Evolutionary conservation across 768 basidiomycete genomes (phyloP), one percentile per base, ranked within the genome.

Genomic region (Megacollybia marginata): DNA sequence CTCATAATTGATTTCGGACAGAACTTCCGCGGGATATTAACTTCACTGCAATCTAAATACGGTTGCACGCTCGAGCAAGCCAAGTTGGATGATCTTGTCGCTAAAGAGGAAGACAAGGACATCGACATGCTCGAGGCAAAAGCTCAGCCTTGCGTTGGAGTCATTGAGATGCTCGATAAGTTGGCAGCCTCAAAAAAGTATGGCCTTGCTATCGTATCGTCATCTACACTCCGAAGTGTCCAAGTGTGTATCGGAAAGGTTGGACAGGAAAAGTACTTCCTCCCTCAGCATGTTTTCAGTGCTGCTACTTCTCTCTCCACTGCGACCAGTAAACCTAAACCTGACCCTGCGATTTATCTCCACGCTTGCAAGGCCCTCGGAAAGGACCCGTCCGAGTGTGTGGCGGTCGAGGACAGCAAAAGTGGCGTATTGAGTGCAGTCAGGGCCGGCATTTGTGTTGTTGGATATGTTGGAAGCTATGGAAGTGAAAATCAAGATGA

Each of bases 91-190:
- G 47, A 33, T 32, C 58, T 57, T 43, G 59, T 61, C 19, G 47
- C 51, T n/a, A 56, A 54, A 45, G 59, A 61, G 36, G 56, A 59
- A 33, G 81, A 73, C 50, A 79, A 79, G 64, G 75, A 84, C 47
- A 72, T 85, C 44, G 74, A 71, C 44, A 80, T 79, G 67, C 68
- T 80, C 65, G 69, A 69, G 55, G 73, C 70, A 55, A 67, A 65
- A 59, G 63, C 74, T 54, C 68, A 72, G 20, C 58, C 59, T 6
- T 61, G 59, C 44, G 50, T 28, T 8, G 57, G 59, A 31, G 59
- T 35, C 1, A 56, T 53, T 28, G 20, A 35, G 16, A 49, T 48
- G 20, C 44, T 60, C 15, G 54, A 49, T 33, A 47, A 42, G 13
- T 51, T 61, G 15, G 51, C 49, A 4, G 32, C 36, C 12, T 31